phyloP scores from a whole-genome alignment of 345 rosid species.

The Eutrema yunnanense region DNA sequence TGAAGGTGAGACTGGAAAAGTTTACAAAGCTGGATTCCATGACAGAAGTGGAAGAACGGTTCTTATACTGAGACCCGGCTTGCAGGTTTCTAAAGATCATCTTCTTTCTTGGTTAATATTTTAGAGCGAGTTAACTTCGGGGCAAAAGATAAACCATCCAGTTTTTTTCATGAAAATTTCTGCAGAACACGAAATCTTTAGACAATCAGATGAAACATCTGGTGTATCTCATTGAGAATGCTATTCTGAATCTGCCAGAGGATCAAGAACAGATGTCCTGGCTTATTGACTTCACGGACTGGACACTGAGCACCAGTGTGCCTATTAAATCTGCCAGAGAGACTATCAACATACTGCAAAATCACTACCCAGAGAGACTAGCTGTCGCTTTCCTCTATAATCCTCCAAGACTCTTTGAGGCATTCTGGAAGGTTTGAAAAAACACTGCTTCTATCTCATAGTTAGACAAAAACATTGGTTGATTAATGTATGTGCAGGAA shows the following conservation, averaged over 20 bases:
- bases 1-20: constrained; percentile 94
- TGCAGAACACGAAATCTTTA: constrained; percentile 71
- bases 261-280: constrained; percentile 91
- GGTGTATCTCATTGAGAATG: constrained; percentile 89
- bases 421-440: constrained; percentile 89
- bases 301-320: constrained; percentile 65
- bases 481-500: not conserved
- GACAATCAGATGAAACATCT: constrained; percentile 73
- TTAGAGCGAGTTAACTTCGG: not conserved
- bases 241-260: constrained; percentile 80
- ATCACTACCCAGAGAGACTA: constrained; percentile 92
- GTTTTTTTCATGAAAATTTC: not conserved
- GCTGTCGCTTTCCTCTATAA: constrained; percentile 86
- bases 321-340: constrained; percentile 86
- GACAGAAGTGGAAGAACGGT: constrained; percentile 79
- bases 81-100: constrained; percentile 45
- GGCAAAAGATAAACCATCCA: not conserved
- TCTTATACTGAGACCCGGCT: constrained; percentile 84
- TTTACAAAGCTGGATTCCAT: constrained; percentile 76
- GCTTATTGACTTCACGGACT: constrained; percentile 89
- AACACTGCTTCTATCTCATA: not conserved
- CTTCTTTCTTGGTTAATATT: not conserved
- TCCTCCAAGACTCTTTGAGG: constrained; percentile 90
- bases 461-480: not conserved
- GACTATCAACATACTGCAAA: constrained; percentile 59